Evolutionary conservation across 192 early-diverging fungal genomes (phyloP).

Genomic region (Gryganskiella cystojenkinii): DNA sequence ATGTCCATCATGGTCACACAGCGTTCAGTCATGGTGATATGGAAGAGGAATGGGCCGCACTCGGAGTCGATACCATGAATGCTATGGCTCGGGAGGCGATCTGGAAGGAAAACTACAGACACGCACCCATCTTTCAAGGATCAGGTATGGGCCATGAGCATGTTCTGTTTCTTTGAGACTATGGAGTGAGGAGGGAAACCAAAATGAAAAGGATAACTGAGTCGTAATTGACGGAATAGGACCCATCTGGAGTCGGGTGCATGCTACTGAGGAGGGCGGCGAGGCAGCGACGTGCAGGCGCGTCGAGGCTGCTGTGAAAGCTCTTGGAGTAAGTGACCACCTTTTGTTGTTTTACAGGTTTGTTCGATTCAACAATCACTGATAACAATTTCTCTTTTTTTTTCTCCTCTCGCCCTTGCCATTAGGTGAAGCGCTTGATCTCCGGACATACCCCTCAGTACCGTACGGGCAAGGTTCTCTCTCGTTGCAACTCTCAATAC

Average conservation of each 20-base stretch:
- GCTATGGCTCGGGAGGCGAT: conserved; percentile 17
- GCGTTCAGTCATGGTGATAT: conserved; percentile 36
- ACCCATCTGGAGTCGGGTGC: conserved; percentile 30
- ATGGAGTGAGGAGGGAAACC: too few species aligned
- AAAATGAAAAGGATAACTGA: too few species aligned
- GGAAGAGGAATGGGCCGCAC: conserved; percentile 25
- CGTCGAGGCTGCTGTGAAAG: conserved; percentile 16
- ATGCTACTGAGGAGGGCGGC: conserved; percentile 23
- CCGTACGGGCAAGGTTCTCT: conserved; percentile 62
- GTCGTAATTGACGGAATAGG: too few species aligned
- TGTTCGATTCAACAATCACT: too few species aligned
- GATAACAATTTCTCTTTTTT: too few species aligned
- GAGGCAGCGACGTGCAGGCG: conserved; percentile 14
- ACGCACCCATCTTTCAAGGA: conserved; percentile 28
- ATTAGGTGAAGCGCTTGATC: conserved; percentile 76
- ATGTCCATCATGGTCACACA: conserved; percentile 30
- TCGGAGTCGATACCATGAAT: conserved; percentile 24
- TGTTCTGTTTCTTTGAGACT: not conserved
- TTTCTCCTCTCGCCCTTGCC: too few species aligned
- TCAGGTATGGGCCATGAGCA: conserved; percentile 1
- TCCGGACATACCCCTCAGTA: conserved; percentile 76
- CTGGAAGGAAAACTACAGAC: conserved; percentile 9
- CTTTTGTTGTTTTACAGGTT: too few species aligned
- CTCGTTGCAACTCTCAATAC: conserved; percentile 69
- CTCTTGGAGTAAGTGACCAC: conserved; percentile 34